Evolutionary conservation across 805 yeast species (phyloP), one percentile per base, ranked within the genome.

Genomic region (Candida vartiovaarae): DNA sequence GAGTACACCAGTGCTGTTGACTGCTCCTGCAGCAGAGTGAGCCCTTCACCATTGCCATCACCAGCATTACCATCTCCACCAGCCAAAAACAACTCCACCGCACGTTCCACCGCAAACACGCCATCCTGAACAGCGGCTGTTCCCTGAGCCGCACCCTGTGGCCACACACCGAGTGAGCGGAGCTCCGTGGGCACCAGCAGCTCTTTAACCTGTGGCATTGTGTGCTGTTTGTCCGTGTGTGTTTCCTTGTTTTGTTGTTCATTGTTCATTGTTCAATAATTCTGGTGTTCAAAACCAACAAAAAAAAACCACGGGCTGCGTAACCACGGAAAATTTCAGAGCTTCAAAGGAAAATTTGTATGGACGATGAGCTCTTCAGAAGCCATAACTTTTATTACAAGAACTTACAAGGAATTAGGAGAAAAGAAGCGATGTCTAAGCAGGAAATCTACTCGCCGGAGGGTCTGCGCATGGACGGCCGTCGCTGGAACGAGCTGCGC

Each of bases 401-500:
- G 20, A 6, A 7, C 15, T 4, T 23, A 7, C 28, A 35, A 26
- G n/a, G 29, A 8, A 7, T 11, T 8, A 10, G 25, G 9, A 6
- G 37, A 10, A 35, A 3, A n/a, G 8, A 6, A 32, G 33, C 33
- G 15, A 79, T 79, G 83, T 77, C 82, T 35, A 71, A 85, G 43
- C 64, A 80, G 54, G 99, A 93, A 68, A 64, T 93, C 37, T 91
- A 86, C 60, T 90, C 97, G 0, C 96, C 96, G 6, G 98, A 93
- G 64, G 99, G 99, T 4, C 72, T 93, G 38, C 72, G 99, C 51
- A 69, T 83, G 10, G 98, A 93, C 61, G 99, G 99, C 2, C 78
- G 99, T 55, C 74, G 99, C 49, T 89, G 93, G 89, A 88, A 91
- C 56, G 99, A 93, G 62, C 72, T 90, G 36, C 80, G 98, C 40